phyloP scores from a whole-genome alignment of 1,284 basidiomycete species.

The Gymnopus androsaceus region DNA sequence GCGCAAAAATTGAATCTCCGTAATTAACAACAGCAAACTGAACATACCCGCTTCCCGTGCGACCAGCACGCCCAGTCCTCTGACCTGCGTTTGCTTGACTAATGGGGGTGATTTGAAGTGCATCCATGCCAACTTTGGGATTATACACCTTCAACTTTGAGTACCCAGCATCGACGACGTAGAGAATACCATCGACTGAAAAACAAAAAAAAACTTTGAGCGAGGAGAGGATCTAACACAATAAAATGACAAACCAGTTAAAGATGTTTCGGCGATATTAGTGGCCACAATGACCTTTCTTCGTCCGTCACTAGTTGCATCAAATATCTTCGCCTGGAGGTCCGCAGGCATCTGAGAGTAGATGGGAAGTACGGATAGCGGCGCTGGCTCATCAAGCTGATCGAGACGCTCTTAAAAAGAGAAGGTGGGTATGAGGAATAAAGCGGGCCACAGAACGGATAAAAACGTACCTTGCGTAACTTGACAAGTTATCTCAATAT shows the following conservation, averaged over 20 bases:
- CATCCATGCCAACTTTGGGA: conserved; percentile 99
- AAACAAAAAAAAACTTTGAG: too few species aligned
- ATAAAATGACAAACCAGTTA: conserved; percentile 66
- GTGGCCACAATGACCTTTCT: conserved; percentile 98
- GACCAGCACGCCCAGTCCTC: conserved; percentile 92
- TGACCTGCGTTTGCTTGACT: conserved; percentile 98
- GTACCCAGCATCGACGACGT: conserved; percentile 95
- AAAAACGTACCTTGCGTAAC: conserved; percentile 74
- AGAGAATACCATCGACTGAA: conserved; percentile 93
- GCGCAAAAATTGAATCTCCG: neutral
- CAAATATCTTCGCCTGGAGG: conserved; percentile 97
- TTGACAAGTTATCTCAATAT: conserved; percentile 94
- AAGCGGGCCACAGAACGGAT: neutral
- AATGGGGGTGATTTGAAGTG: conserved; percentile 97
- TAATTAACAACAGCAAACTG: neutral
- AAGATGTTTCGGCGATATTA: conserved; percentile 98
- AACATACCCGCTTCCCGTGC: conserved; percentile 88
- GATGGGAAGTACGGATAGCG: conserved; percentile 89
- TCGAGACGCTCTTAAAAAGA: conserved; percentile 74
- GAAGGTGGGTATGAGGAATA: conserved; percentile 17
- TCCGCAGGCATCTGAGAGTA: conserved; percentile 99
- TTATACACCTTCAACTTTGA: conserved; percentile 99
- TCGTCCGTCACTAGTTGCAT: conserved; percentile 90
- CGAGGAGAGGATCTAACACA: neutral
- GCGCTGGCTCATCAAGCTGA: conserved; percentile 88